Conservation (phyloP, 495 filamentous ascomycete genomes). For the Astrothelium macrocarpum region DNA sequence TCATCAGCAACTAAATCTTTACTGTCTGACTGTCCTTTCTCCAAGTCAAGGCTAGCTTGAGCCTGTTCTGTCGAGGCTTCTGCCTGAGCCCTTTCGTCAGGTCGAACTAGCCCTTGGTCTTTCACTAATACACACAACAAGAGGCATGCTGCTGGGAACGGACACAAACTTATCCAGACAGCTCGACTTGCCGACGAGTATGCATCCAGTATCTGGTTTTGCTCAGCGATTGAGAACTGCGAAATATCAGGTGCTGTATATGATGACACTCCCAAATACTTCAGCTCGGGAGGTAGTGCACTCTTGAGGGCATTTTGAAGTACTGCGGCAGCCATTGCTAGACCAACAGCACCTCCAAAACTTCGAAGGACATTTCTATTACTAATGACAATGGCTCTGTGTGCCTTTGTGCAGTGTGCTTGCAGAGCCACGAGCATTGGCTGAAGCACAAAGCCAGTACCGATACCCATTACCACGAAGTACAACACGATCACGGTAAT, state of each 20-base stretch:
- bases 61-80: background rate
- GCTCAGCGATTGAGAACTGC: slow-evolving; percentile 31
- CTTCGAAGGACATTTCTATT: slow-evolving; percentile 56
- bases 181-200: slow-evolving; percentile 44
- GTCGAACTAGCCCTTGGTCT: slow-evolving; percentile 38
- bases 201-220: slow-evolving; percentile 37
- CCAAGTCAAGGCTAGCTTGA: background rate
- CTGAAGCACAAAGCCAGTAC: slow-evolving; percentile 51
- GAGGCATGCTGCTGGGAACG: slow-evolving; percentile 46
- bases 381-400: slow-evolving; percentile 52
- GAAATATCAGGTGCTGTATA: slow-evolving; percentile 35
- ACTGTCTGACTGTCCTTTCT: background rate
- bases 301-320: slow-evolving; percentile 40
- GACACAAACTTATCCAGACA: slow-evolving; percentile 47
- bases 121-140: slow-evolving; percentile 43
- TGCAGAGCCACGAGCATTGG: slow-evolving; percentile 54
- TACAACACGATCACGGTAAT: slow-evolving; percentile 43
- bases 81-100: background rate
- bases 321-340: slow-evolving; percentile 50
- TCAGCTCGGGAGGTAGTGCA: slow-evolving; percentile 12
- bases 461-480: slow-evolving; percentile 45
- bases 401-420: slow-evolving; percentile 47
- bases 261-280: slow-evolving; percentile 38
- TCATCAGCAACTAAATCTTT: background rate
- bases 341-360: slow-evolving; percentile 49